These are phyloP conservation scores for Oryza rufipogon DNA, from an alignment of 176 grass and related monocot genomes.

Conservation along the genomic window DNA sequence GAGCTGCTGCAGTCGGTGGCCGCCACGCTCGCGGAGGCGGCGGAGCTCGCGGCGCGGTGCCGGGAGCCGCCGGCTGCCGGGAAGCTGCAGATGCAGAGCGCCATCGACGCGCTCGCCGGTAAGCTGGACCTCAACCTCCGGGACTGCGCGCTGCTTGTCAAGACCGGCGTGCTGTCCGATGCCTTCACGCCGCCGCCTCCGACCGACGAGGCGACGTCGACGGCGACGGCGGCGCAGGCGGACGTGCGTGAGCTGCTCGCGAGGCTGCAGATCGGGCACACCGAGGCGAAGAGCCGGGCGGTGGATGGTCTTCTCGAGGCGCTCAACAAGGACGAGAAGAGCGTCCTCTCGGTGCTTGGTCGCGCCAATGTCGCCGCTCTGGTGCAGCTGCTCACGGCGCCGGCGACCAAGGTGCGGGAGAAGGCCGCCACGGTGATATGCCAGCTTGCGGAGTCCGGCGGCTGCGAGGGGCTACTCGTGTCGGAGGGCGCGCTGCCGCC, in stretches of 20 bases:
- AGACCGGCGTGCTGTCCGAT: slow-evolving; percentile 78
- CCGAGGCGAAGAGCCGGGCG: slow-evolving; percentile 72
- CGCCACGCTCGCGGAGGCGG: slow-evolving; percentile 53
- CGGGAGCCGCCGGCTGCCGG: slow-evolving; percentile 28
- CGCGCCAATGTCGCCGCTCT: slow-evolving; percentile 72
- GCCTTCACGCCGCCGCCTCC: slow-evolving; percentile 33
- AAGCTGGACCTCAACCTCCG: slow-evolving; percentile 80
- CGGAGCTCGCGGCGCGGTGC: slow-evolving; percentile 51
- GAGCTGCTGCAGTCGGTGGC: slow-evolving; percentile 82
- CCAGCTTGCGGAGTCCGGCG: slow-evolving; percentile 58
- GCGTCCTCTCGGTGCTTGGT: slow-evolving; percentile 63
- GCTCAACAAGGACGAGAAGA: slow-evolving; percentile 58
- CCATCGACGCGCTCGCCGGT: slow-evolving; percentile 70
- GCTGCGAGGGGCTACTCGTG: slow-evolving; percentile 64
- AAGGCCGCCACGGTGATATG: slow-evolving; percentile 70
- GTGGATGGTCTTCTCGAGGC: slow-evolving; percentile 71
- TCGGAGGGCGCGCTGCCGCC: slow-evolving; percentile 77
- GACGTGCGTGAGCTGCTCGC: slow-evolving; percentile 85
- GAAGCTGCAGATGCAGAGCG: slow-evolving; percentile 86
- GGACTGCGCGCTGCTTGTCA: slow-evolving; percentile 83
- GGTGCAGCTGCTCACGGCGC: slow-evolving; percentile 78
- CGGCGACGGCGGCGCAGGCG: background rate
- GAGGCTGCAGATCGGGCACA: slow-evolving; percentile 84
- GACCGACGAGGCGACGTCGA: background rate
- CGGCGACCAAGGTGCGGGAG: slow-evolving; percentile 67